Base-by-base conservation (phyloP, 2,329 filamentous ascomycete genomes). In the Fusarium sp. region DNA sequence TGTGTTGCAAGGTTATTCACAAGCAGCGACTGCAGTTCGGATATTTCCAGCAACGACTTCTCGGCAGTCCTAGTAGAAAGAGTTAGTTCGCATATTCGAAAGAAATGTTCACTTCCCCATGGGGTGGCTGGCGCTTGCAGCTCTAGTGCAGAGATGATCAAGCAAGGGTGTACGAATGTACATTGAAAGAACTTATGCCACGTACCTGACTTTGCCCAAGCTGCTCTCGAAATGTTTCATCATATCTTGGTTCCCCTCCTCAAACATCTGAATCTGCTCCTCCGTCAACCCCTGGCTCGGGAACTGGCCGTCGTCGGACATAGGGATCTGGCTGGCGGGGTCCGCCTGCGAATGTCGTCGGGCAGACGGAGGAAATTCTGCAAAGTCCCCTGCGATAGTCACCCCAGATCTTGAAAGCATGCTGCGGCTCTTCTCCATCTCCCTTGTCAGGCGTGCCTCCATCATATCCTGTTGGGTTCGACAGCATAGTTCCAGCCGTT, bases 181-280 rank as follows among this genome's bases (percentile, higher is more conserved):
- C 20, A 62, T 40, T 15, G 41, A 46, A 39, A 47, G 23, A 49
- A 48, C 35, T 46, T 43, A 65, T 66, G 23, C 46, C 20, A 85
- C 92, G 55, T 87, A 96, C 92, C 91, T 92, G 70, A 98, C 93
- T 85, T 98, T 96, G 78, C 94, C 91, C 77, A 98, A 82, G n/a
- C 92, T 94, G 80, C 92, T 93, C 79, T 97, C 93, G 78, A 96
- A 97, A 79, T 97, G 92, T 78, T 92, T 92, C 72, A 98, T 85
- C 90, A 99, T 94, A 67, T 93, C 90, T 78, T 94, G 90, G 76
- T 98, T 97, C 76, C 96, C 94, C 79, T 93, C 88, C 71, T 95
- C 94, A 81, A 99, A 98, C 76, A 97, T 87, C 78, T 97, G 95
- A 52, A 96, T 82, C 79, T 98, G 95, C 76, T 97, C 94, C 22